Evolutionary conservation across 2,329 filamentous ascomycete genomes (phyloP).

Genomic region (Pseudogymnoascus sp.): DNA sequence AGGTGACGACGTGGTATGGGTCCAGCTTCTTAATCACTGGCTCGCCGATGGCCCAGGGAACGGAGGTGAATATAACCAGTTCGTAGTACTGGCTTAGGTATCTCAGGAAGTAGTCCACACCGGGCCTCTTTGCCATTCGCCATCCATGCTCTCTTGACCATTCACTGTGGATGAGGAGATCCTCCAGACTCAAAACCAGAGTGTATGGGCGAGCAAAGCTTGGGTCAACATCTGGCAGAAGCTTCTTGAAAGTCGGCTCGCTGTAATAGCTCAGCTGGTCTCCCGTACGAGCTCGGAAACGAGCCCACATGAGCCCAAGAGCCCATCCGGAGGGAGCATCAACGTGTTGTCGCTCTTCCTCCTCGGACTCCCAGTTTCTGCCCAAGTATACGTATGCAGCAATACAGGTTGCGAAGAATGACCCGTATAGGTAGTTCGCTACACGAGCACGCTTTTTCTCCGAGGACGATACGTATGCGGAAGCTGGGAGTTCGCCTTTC

Average conservation of each 20-base stretch:
- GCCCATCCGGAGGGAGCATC: slow-evolving; percentile 77
- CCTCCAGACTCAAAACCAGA: slow-evolving; percentile 83
- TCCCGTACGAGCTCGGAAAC: slow-evolving; percentile 64
- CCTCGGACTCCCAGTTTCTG: slow-evolving; percentile 72
- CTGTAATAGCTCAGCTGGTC: slow-evolving; percentile 87
- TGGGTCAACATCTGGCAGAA: slow-evolving; percentile 75
- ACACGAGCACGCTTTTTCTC: slow-evolving; percentile 72
- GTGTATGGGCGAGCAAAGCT: slow-evolving; percentile 82
- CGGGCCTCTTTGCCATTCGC: slow-evolving; percentile 89
- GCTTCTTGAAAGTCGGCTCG: slow-evolving; percentile 88
- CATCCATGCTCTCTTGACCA: slow-evolving; percentile 93
- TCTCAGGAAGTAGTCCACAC: slow-evolving; percentile 92
- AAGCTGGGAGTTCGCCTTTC: slow-evolving; percentile 61
- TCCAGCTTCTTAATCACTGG: slow-evolving; percentile 89
- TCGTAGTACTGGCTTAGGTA: slow-evolving; percentile 98
- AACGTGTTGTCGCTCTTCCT: slow-evolving; percentile 54
- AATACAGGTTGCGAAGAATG: slow-evolving; percentile 47
- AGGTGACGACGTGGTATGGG: slow-evolving; percentile 89
- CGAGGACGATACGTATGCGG: slow-evolving; percentile 81
- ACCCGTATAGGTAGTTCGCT: slow-evolving; percentile 65
- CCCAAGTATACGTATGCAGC: slow-evolving; percentile 64
- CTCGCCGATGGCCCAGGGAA: slow-evolving; percentile 76
- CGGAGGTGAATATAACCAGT: slow-evolving; percentile 87
- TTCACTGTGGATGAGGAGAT: slow-evolving; percentile 88
- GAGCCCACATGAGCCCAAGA: slow-evolving; percentile 67